Conservation (phyloP, 129 eudicot genomes). For the Oenanthe sinensis region DNA sequence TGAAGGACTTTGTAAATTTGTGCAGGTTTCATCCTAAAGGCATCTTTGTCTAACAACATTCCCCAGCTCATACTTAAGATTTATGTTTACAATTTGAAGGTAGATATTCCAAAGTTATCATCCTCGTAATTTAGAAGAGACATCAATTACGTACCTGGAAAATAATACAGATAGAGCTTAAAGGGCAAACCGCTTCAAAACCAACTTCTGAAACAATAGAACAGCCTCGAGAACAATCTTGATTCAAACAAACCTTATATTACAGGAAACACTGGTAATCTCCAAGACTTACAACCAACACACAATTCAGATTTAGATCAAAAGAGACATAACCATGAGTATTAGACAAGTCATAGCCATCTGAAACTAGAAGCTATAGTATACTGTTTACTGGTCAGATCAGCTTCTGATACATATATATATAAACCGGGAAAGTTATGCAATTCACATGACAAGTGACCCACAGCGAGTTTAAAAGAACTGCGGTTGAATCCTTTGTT, state of each 20-base stretch:
- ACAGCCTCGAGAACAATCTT: not conserved
- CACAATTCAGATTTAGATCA: not conserved
- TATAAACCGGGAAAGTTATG: not conserved
- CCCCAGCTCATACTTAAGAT: no score
- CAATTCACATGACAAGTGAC: not conserved
- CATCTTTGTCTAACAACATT: slow-evolving; percentile 28
- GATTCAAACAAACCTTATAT: not conserved
- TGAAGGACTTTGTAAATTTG: not conserved
- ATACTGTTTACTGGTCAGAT: slow-evolving; percentile 7
- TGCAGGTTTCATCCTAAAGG: slow-evolving; percentile 50
- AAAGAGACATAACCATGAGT: not conserved
- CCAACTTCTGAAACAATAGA: not conserved
- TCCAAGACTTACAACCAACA: slow-evolving; percentile 1
- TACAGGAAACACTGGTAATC: not conserved
- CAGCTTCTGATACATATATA: slow-evolving; percentile 8
- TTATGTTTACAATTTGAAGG: not conserved
- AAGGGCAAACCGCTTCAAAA: not conserved
- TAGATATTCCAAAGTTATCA: no score
- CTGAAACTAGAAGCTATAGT: not conserved
- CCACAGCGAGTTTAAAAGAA: slow-evolving; percentile 21
- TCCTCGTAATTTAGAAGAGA: no score
- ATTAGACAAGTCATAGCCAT: not conserved
- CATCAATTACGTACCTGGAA: no score
- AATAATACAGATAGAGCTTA: not conserved
- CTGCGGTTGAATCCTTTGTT: slow-evolving; percentile 13